Conservation (phyloP, 306 rosid genomes). For the Chamaecrista fasciculata region DNA sequence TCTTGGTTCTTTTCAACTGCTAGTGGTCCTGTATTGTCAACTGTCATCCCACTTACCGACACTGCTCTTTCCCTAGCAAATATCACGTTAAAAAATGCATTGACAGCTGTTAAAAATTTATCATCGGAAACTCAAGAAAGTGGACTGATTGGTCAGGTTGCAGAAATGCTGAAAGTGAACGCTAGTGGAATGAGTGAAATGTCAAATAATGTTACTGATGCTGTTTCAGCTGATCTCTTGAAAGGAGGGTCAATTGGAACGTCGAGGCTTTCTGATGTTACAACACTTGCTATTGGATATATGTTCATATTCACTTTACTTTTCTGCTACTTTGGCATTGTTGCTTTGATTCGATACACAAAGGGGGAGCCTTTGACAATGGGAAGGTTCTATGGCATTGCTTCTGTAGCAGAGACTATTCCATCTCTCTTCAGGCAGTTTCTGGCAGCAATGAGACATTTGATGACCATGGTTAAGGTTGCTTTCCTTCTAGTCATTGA, state of each 20-base stretch:
- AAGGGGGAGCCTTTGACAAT: conserved; percentile 87
- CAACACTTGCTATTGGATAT: conserved; percentile 95
- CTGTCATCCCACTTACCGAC: conserved; percentile 67
- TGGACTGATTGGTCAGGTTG: conserved; percentile 72
- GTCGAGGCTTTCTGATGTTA: conserved; percentile 88
- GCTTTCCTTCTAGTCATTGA: conserved; percentile 98
- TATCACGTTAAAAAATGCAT: conserved; percentile 79
- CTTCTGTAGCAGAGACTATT: conserved; percentile 86
- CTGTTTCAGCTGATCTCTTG: conserved; percentile 64
- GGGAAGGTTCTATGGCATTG: conserved; percentile 88
- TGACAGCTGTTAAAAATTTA: conserved; percentile 70
- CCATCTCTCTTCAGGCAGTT: conserved; percentile 98
- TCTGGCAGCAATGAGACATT: conserved; percentile 95
- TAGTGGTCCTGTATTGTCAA: conserved; percentile 66
- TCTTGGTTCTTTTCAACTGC: conserved; percentile 81
- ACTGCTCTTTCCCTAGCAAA: conserved; percentile 85
- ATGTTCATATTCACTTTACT: conserved; percentile 68
- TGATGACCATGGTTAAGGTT: conserved; percentile 99
- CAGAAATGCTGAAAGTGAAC: conserved; percentile 69
- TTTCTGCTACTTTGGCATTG: conserved; percentile 75
- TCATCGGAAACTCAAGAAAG: conserved; percentile 67
- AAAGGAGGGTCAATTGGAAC: conserved; percentile 64
- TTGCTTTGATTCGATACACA: conserved; percentile 82
- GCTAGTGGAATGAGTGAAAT: conserved; percentile 63
- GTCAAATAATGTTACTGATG: conserved; percentile 57